A percentile compares a stretch with the other conserved stretches of the same genome.
Conservation (phyloP, 148 eudicot species). For the Amaranthus hypochondriacus region DNA sequence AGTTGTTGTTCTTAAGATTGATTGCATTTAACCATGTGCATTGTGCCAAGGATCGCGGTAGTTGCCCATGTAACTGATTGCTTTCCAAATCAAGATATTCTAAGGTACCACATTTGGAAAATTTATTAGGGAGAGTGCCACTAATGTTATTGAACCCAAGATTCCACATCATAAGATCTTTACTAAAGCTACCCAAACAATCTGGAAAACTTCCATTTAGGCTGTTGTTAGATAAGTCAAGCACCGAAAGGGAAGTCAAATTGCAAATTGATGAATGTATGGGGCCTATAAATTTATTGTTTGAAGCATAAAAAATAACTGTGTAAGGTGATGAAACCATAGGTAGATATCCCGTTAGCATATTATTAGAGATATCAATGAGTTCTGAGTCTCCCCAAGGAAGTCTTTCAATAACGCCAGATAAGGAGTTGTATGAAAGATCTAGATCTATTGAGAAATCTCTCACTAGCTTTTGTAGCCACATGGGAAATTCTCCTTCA, state of each 20-base stretch:
- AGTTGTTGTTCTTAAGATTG: too few species aligned
- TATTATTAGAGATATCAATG: conserved; percentile 25
- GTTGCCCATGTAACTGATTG: too few species aligned
- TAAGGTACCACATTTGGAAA: conserved; percentile 7
- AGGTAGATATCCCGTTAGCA: conserved; percentile 32
- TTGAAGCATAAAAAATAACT: background rate
- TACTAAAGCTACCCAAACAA: conserved; percentile 16
- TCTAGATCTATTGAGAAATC: background rate
- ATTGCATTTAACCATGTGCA: too few species aligned
- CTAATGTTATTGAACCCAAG: conserved; percentile 9
- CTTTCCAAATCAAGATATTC: background rate
- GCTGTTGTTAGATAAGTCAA: conserved; percentile 20
- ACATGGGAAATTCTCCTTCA: conserved; percentile 17
- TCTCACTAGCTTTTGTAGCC: conserved; percentile 17
- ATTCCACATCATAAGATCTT: too few species aligned
- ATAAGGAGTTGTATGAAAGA: conserved; percentile 30
- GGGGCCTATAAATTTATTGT: conserved; percentile 25
- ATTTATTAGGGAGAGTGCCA: background rate
- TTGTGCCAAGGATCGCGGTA: too few species aligned
- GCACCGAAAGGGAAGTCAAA: background rate
- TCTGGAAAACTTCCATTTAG: conserved; percentile 20
- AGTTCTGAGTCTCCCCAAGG: background rate
- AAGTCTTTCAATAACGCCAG: conserved; percentile 1
- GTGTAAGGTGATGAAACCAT: conserved; percentile 7
- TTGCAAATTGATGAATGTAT: conserved; percentile 13